Evolutionary conservation across 176 grass and related monocot genomes (phyloP).

Genomic region (Musa itinerans): DNA sequence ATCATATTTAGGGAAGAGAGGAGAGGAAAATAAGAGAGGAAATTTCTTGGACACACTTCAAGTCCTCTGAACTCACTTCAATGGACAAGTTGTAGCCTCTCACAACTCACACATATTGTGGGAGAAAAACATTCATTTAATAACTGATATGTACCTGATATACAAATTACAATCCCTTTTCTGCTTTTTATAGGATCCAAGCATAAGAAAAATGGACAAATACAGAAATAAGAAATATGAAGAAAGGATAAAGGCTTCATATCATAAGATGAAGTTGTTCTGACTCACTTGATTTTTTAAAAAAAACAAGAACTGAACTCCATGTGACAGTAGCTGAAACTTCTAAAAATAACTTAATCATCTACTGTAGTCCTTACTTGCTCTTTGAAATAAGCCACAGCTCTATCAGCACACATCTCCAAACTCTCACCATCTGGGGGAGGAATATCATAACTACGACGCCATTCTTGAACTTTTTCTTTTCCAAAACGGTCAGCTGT

Average conservation of each 20-base stretch:
- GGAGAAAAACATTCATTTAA: no score
- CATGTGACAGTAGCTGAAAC: not conserved
- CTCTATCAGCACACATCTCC: slow-evolving; percentile 96
- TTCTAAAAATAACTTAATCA: not conserved
- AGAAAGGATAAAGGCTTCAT: not conserved
- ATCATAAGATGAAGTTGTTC: not conserved
- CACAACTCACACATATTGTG: no score
- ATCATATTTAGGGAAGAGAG: no score
- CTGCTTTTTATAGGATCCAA: no score
- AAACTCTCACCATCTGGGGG: slow-evolving; percentile 91
- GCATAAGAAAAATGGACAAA: no score
- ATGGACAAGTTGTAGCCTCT: no score
- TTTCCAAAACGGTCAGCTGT: slow-evolving; percentile 75
- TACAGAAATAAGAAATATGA: no score
- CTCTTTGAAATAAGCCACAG: slow-evolving; percentile 88
- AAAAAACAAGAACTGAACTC: not conserved
- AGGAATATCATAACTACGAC: slow-evolving; percentile 93
- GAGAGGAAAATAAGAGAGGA: no score
- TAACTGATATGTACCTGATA: no score
- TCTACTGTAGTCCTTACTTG: slow-evolving; percentile 34
- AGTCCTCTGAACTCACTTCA: no score
- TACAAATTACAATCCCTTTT: no score
- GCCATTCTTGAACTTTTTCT: slow-evolving; percentile 95
- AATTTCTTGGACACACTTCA: no score
- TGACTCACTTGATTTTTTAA: not conserved